Conservation (phyloP, 2,329 filamentous ascomycete species). For the Diaporthe citrichinensis region DNA sequence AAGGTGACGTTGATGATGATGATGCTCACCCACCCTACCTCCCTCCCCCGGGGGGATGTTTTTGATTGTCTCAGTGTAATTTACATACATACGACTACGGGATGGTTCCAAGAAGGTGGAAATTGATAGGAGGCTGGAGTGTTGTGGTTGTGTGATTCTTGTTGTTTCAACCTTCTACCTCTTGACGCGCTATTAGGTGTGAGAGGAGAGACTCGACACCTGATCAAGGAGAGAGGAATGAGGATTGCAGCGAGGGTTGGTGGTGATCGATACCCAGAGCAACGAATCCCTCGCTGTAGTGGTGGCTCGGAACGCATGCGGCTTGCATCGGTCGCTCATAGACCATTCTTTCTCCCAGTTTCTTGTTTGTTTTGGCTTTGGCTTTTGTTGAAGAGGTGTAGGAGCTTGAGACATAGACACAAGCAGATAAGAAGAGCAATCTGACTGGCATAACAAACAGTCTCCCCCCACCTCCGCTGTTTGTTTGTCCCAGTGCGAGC, state of each 20-base stretch:
- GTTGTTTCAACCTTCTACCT: background rate
- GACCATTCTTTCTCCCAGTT: constrained; percentile 14
- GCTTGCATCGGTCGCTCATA: constrained; percentile 33
- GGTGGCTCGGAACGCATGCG: constrained; percentile 21
- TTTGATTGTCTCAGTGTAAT: constrained; percentile 12
- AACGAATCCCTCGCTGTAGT: constrained; percentile 15
- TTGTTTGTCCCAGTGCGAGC: background rate
- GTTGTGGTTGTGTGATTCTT: background rate
- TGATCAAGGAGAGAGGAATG: background rate
- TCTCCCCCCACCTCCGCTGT: background rate
- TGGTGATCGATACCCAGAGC: constrained; percentile 31
- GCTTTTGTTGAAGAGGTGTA: background rate
- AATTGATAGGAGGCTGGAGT: background rate
- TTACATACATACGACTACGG: constrained; percentile 15
- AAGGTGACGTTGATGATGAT: background rate
- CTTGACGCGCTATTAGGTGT: background rate
- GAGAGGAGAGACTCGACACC: background rate
- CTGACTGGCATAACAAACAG: constrained; percentile 13
- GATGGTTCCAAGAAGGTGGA: background rate
- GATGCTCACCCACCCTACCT: background rate
- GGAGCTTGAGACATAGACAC: constrained; percentile 26
- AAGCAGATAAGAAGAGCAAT: constrained; percentile 30
- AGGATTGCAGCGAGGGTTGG: background rate
- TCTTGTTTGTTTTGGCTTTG: background rate
- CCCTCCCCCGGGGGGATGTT: background rate